Conservation (phyloP, 2,329 filamentous ascomycete genomes). For the Escovopsis sp. region DNA sequence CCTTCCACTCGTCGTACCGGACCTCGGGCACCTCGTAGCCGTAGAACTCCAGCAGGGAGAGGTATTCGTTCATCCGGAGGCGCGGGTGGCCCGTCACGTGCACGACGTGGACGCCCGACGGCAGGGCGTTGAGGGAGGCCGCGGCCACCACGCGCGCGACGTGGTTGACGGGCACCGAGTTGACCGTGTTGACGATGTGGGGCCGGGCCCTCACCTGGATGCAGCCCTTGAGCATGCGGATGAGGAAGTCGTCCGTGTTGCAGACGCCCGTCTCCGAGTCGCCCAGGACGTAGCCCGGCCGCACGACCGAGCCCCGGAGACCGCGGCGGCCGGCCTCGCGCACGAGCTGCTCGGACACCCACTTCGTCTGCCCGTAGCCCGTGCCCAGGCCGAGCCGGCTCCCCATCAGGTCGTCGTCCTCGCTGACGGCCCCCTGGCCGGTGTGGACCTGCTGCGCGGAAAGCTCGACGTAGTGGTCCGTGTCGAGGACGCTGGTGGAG, state of each 20-base stretch:
- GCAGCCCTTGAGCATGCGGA: constrained; percentile 77
- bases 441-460: constrained; percentile 37
- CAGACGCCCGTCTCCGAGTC: constrained; percentile 54
- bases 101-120: constrained; percentile 38
- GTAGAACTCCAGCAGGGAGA: constrained; percentile 54
- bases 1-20: constrained; percentile 39
- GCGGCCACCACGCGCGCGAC: constrained; percentile 74
- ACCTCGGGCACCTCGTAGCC: constrained; percentile 62
- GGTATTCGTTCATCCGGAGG: constrained; percentile 62
- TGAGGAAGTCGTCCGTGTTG: constrained; percentile 81
- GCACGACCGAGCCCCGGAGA: constrained; percentile 58
- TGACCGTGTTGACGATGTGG: constrained; percentile 80
- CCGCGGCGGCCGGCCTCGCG: constrained; percentile 67
- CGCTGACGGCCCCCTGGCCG: constrained; percentile 51
- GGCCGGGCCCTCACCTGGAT: constrained; percentile 63
- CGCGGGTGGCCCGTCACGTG: constrained; percentile 72
- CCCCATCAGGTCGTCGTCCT: constrained; percentile 65
- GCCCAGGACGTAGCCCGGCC: constrained; percentile 76
- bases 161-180: constrained; percentile 75
- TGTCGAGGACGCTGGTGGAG: constrained; percentile 63
- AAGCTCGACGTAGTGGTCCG: constrained; percentile 62
- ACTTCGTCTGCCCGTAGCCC: constrained; percentile 87
- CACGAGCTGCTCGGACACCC: constrained; percentile 56
- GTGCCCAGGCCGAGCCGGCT: constrained; percentile 65
- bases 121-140: constrained; percentile 46